Evolutionary conservation across 176 grass and related monocot genomes (phyloP), one percentile per base, ranked within the genome.

Genomic region (Poa pratensis): DNA sequence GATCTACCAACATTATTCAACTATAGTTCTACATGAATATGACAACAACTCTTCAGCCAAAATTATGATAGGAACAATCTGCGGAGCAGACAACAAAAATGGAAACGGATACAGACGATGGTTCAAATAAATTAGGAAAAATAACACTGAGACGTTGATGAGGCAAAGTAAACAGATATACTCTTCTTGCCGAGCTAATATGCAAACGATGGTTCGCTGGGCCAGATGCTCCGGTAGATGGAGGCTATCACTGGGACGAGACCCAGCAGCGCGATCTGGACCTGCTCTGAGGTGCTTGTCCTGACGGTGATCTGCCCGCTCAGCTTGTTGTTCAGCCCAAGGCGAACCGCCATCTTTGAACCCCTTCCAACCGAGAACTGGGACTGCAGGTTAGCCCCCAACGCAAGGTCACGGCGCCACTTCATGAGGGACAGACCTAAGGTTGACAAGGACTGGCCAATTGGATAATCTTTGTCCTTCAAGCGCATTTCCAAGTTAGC

Each of bases 251-350:
- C 73, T 30, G 97, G 94, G 26, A 99, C 20, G 6, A 99, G 80
- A 76, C 90, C 97, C 80, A 96, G 6, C 18, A 99, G 66, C 22
- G 92, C 97, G 3, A 99, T 90, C 64, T 99, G 97, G 22, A 94
- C 87, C 28, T 96, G 92, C 39, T 99, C 97, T 0, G 93, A 94
- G n/a, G 97, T 94, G 62, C 94, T 99, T 64, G 97, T 96, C 75
- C 84, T 88, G 65, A 96, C 61, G 5, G 94, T 88, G 48, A 99
- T 81, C 59, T 99, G 97, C 22, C 97, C 97, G 2, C 80, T 94
- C 27, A 94, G 84, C 76, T 96, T 99, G 83, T 94, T 96, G 69
- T 92, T 99, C 65, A 99, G 86, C 19, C 94, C 88, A 61, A 99
- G 81, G 30, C 83, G 90, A 80, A 99, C 42, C 0, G 88, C 94